These are phyloP conservation scores for Phytophthora agathidicida DNA, from an alignment of 352 stramenopile genomes.

Conservation along the genomic window DNA sequence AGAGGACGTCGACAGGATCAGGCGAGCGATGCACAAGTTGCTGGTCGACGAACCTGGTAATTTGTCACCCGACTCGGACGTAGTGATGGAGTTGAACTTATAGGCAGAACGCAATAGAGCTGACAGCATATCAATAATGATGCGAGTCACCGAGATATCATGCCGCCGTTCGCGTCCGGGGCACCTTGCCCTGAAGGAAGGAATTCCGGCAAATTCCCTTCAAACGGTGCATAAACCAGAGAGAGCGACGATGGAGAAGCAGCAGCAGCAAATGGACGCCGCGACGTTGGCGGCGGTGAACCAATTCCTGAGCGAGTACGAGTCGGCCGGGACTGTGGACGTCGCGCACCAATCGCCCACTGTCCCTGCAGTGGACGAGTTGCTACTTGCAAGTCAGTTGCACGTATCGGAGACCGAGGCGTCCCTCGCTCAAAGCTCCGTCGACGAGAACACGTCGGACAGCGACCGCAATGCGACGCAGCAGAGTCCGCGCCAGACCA, in stretches of 20 bases:
- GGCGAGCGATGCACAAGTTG: not conserved
- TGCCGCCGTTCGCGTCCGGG: not conserved
- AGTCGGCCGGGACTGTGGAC: constrained; percentile 4
- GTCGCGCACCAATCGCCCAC: not conserved
- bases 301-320: constrained; percentile 30
- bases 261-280: constrained; percentile 28
- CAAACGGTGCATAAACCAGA: constrained; percentile 15
- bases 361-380: constrained; percentile 5
- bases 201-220: too few species aligned
- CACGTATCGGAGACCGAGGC: constrained; percentile 25
- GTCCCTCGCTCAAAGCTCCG: constrained; percentile 19
- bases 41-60: not conserved
- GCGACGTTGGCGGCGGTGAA: constrained; percentile 17
- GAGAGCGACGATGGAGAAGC: constrained; percentile 25
- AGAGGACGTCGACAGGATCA: not conserved
- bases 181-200: too few species aligned
- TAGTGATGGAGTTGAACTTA: constrained; percentile 2
- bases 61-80: not conserved
- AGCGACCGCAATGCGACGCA: not conserved
- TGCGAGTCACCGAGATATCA: not conserved
- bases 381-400: constrained; percentile 21
- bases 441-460: not conserved
- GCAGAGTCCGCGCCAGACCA: not conserved
- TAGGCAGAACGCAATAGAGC: constrained; percentile 2
- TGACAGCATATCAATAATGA: constrained; percentile 1